phyloP scores from a whole-genome alignment of 495 filamentous ascomycete species.

The Aspergillus sclerotiicarbonarius region DNA sequence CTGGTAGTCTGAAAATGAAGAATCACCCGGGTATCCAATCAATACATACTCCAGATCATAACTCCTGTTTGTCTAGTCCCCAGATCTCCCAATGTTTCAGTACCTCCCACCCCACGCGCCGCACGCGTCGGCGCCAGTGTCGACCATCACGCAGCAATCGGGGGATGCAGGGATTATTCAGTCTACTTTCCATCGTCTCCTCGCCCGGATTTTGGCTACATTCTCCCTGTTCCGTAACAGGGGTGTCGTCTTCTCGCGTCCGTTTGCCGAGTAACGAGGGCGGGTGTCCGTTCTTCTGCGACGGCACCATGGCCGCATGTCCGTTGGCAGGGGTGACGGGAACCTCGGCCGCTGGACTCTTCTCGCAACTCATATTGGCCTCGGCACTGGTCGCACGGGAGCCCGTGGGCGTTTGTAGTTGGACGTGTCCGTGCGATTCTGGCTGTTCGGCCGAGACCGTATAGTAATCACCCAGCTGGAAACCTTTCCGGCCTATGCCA shows the following conservation, averaged over 20 bases:
- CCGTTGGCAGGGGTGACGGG: neutral
- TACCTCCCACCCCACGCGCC: constrained; percentile 43
- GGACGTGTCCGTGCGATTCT: constrained; percentile 7
- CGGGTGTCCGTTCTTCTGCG: neutral
- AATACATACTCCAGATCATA: constrained; percentile 20
- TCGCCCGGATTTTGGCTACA: neutral
- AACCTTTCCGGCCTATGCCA: constrained; percentile 42
- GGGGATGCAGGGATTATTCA: neutral
- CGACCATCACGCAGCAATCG: constrained; percentile 18
- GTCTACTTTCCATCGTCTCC: neutral
- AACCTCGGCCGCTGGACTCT: neutral
- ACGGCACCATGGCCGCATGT: neutral
- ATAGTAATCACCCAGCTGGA: constrained; percentile 38
- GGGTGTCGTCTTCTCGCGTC: constrained; percentile 13
- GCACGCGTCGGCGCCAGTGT: constrained; percentile 30
- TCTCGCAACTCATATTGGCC: constrained; percentile 5
- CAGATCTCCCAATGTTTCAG: constrained; percentile 45
- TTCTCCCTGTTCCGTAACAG: neutral
- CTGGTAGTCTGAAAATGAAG: no score
- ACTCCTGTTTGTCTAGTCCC: constrained; percentile 42
- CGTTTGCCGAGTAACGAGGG: constrained; percentile 21
- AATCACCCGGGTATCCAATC: neutral
- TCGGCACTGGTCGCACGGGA: constrained; percentile 18
- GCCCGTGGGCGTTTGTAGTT: constrained; percentile 15
- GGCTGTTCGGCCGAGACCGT: constrained; percentile 20